Percentiles rank a stretch among this genome's conserved stretches.
Conservation (phyloP, 768 basidiomycete genomes). For the Leucosporidium scottii region DNA sequence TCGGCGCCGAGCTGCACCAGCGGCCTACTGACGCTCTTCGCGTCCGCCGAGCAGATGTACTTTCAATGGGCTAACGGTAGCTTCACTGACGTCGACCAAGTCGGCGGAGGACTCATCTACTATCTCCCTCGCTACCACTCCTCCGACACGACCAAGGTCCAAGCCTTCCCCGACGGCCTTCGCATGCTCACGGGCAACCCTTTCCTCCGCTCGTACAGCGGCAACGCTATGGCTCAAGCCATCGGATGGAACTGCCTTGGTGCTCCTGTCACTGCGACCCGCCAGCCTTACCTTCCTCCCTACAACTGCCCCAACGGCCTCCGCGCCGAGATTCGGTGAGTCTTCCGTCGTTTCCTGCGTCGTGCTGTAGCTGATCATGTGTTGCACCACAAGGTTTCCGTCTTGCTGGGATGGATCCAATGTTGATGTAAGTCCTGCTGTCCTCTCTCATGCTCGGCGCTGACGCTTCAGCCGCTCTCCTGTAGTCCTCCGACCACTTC, state of each 20-base stretch:
- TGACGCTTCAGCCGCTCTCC: too few relatives aligned
- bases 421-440: too few relatives aligned
- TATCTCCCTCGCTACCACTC: conserved; percentile 6
- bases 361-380: too few relatives aligned
- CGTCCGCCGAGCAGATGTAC: conserved; percentile 15
- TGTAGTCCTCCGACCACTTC: too few relatives aligned
- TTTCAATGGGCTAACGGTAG: conserved; percentile 40
- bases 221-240: conserved; percentile 43
- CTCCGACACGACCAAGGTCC: conserved; percentile 13
- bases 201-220: conserved; percentile 48
- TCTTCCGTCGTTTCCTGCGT: conserved; percentile 5
- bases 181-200: conserved; percentile 49
- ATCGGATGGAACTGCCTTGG: neutral
- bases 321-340: conserved; percentile 29
- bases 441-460: too few relatives aligned
- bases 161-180: conserved; percentile 33
- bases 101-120: conserved; percentile 39
- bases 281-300: conserved; percentile 15
- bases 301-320: conserved; percentile 37
- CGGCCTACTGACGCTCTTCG: too few relatives aligned
- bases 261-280: neutral
- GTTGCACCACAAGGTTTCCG: too few relatives aligned
- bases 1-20: too few relatives aligned
- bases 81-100: conserved; percentile 31
- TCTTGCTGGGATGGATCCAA: conserved; percentile 43